Evolutionary conservation across 345 rosid species (phyloP), one percentile per base, ranked within the genome.

Genomic region (Salix purpurea): DNA sequence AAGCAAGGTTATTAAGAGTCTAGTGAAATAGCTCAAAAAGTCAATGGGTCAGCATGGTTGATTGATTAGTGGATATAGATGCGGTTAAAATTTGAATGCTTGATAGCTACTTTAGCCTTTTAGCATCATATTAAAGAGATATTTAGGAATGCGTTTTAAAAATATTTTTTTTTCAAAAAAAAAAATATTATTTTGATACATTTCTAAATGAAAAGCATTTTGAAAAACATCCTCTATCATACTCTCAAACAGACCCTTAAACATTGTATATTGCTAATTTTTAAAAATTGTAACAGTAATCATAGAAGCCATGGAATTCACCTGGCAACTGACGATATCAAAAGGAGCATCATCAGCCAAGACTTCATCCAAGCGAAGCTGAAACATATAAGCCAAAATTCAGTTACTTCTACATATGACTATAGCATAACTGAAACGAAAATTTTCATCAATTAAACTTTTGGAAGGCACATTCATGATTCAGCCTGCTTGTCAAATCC

Each of bases 271-370:
- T 34, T 34, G 6, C 37, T 34, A 76, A 36, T 24, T 42, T 30
- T 60, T 13, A 6, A 60, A 70, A 34, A 44, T 12, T 18, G 48
- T 14, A 9, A 30, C 3, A 40, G 30, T 7, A 58, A 70, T 7
- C 30, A 54, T 26, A 70, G 50, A 73, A 50, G 67, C 26, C 19
- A 40, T 2, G 67, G 32, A 62, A 85, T 54, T 83, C 79, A 92
- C 99, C 94, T 96, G 99, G 85, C 99, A 96, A 86, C 98, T 96
- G 88, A 96, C 91, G 72, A 94, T 84, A 84, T 96, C 98, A 79
- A 96, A 94, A 74, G 97, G 99, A 16, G 90, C 95, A 89, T 96
- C 99, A 82, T 92, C 94, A 60, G 88, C 94, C 68, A 96, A 84
- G 85, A 88, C 94, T 87, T 89, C 82, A 86, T 94, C 99, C 83